Percentiles rank a stretch among this genome's conserved stretches.
Conservation (phyloP, 192 early-diverging fungal species). For the Chytriomyces hyalinus region DNA sequence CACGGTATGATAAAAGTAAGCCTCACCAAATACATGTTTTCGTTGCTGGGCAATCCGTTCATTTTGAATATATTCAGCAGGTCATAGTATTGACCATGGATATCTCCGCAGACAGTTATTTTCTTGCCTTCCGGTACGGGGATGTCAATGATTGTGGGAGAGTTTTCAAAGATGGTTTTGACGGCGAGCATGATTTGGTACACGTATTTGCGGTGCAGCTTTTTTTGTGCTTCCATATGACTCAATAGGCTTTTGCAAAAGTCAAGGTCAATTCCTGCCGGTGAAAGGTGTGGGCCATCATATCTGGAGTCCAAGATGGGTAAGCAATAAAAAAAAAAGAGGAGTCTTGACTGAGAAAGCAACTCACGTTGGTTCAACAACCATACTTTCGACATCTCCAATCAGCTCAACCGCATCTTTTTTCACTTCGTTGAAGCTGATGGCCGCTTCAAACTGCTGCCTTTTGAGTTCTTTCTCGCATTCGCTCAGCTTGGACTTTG, state of each 20-base stretch:
- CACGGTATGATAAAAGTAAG: not conserved
- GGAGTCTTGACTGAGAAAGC: slow-evolving; percentile 6
- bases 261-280: slow-evolving; percentile 72
- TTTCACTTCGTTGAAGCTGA: slow-evolving; percentile 66
- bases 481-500: slow-evolving; percentile 76
- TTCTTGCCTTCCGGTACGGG: slow-evolving; percentile 71
- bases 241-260: slow-evolving; percentile 82
- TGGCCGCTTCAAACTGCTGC: slow-evolving; percentile 92
- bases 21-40: slow-evolving; percentile 69
- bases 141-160: slow-evolving; percentile 86
- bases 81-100: slow-evolving; percentile 99
- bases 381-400: slow-evolving; percentile 68
- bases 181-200: slow-evolving; percentile 82
- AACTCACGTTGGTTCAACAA: slow-evolving; percentile 50
- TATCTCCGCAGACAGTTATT: slow-evolving; percentile 96
- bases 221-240: slow-evolving; percentile 86
- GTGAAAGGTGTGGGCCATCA: slow-evolving; percentile 80
- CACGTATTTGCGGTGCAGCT: slow-evolving; percentile 87
- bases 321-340: slow-evolving; percentile 57
- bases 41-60: slow-evolving; percentile 86
- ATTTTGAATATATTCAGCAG: slow-evolving; percentile 93
- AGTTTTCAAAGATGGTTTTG: slow-evolving; percentile 73
- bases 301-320: slow-evolving; percentile 56
- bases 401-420: slow-evolving; percentile 61
- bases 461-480: slow-evolving; percentile 90